Base-by-base conservation (phyloP, 352 stramenopile species). In the Phytophthora syringae region DNA sequence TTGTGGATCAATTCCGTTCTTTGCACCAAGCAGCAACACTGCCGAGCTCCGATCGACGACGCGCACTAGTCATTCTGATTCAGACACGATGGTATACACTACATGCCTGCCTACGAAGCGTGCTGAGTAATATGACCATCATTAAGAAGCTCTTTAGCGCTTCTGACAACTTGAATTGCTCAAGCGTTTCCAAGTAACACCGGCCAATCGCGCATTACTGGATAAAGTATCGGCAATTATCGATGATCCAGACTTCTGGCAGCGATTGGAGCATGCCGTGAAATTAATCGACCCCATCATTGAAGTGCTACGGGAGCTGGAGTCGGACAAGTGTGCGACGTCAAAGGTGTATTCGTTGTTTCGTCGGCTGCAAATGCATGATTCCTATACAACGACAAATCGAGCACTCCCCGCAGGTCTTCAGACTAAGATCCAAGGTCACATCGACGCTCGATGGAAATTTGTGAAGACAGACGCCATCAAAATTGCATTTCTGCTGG, bases 391-490 rank as follows among this genome's bases (percentile, higher is more conserved):
- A 36, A 36, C 7, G 5, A 3, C 21, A 2, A 39, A 47, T n/a
- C 50, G 32, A 24, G 50, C 6, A 20, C 50, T 57, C 30, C 50
- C 50, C n/a, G 13, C 34, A 37, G 50, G 50, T 7, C 5, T 43
- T 18, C 36, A 21, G 12, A 21, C 12, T 43, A 15, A 11, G 15
- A 43, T 43, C 15, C 11, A 18, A 21, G 15, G 7, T 43, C 15
- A 43, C 3, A 43, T 43, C 5, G 15, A 43, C 3, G 15, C 22
- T 15, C 27, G 50, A 20, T 66, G 40, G 58, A n/a, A 49, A 10
- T 66, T 59, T 20, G 49, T 66, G 36, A 25, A 50, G 28, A 66
- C 58, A 1, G 58, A 66, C 27, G 22, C 49, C 9, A 66, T 54
- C 28, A 36, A 28, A 12, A 40, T 66, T 7, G 12, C 36, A 18